Evolutionary conservation across 75 land plant species (phyloP).

Genomic region (Ceratopteris richardii): DNA sequence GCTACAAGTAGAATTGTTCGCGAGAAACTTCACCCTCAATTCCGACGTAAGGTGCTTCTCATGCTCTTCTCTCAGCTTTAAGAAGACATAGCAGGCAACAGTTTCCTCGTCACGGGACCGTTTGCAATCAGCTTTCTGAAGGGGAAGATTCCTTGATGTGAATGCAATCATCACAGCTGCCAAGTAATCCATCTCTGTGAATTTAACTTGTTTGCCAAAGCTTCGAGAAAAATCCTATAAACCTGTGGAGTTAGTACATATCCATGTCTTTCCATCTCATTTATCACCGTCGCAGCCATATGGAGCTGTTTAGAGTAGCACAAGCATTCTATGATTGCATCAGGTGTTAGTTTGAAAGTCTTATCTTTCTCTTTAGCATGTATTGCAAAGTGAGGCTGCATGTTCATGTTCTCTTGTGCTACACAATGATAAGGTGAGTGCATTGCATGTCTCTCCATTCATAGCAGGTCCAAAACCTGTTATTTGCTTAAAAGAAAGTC

Average conservation of each 20-base stretch:
- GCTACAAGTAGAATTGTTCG: no score
- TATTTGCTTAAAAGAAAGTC: background rate
- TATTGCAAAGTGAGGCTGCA: background rate
- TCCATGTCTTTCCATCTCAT: background rate
- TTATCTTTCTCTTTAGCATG: background rate
- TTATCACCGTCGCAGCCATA: background rate
- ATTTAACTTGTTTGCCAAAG: background rate
- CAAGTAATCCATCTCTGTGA: no score
- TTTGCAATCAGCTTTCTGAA: no score
- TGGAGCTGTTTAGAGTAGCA: background rate
- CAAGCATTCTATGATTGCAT: background rate
- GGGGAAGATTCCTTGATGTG: no score
- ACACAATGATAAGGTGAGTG: background rate
- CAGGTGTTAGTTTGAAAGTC: background rate
- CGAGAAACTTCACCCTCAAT: no score
- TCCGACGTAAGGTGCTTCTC: no score
- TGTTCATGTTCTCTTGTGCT: background rate
- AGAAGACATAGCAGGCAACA: no score
- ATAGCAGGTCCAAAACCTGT: background rate
- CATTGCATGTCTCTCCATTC: background rate
- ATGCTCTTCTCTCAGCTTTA: no score
- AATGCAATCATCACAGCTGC: no score
- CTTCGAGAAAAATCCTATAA: background rate
- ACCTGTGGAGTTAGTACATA: background rate
- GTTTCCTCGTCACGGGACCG: no score